Evolutionary conservation across 352 stramenopile species (phyloP).

Genomic region (Peronospora belbahrii): DNA sequence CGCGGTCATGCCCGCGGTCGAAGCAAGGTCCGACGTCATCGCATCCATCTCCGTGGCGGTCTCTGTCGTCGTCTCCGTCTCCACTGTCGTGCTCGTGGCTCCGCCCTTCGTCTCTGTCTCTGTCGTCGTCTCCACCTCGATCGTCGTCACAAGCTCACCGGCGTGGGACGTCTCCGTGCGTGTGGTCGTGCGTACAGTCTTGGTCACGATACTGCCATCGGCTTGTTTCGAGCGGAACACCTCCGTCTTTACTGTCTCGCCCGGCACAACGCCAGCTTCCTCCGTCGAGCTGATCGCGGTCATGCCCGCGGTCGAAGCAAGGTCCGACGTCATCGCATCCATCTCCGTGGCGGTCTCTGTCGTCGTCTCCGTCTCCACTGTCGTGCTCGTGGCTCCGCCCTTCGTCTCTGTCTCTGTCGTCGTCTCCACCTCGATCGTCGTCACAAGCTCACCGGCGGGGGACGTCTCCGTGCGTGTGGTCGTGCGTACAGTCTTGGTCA

Average conservation of each 20-base stretch:
- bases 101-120: constrained; percentile 4
- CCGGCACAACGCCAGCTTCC: constrained; percentile 1
- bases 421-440: constrained; percentile 3
- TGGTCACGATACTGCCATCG: constrained; percentile 9
- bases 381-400: background rate
- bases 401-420: constrained; percentile 4
- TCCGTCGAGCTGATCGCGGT: constrained; percentile 7
- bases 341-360: constrained; percentile 8
- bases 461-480: background rate
- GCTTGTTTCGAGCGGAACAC: constrained; percentile 7
- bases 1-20: constrained; percentile 6
- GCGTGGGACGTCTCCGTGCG: background rate
- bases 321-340: background rate
- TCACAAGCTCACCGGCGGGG: background rate
- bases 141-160: background rate
- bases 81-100: background rate
- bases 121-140: constrained; percentile 7
- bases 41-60: constrained; percentile 7
- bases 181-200: constrained; percentile 4
- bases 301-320: background rate
- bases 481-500: constrained; percentile 9
- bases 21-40: constrained; percentile 6
- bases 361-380: constrained; percentile 11
- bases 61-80: constrained; percentile 6
- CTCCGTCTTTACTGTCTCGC: constrained; percentile 7